phyloP scores from a whole-genome alignment of 1,284 basidiomycete genomes.

The Agaricales sp. region DNA sequence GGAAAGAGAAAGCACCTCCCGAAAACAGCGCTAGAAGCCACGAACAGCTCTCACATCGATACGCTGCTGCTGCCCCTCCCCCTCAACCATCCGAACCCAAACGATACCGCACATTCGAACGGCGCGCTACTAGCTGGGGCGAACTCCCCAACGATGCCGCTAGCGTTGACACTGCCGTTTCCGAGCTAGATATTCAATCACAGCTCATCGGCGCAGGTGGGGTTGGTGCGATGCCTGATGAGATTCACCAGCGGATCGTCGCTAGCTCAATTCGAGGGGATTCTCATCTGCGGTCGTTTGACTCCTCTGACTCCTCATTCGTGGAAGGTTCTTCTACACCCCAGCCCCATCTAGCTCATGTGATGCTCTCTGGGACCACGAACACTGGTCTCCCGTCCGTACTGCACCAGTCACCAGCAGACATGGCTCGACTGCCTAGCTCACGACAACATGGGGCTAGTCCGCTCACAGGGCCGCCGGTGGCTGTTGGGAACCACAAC shows the following conservation, averaged over 20 bases:
- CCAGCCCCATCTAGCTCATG: not conserved
- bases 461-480: not conserved
- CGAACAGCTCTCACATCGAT: not conserved
- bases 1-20: no score
- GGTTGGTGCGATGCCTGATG: not conserved
- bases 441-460: not conserved
- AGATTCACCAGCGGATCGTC: not conserved
- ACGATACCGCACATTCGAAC: not conserved
- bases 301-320: no score
- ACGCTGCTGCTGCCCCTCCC: not conserved
- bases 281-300: no score
- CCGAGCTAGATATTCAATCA: not conserved
- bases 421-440: not conserved
- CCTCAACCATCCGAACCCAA: not conserved
- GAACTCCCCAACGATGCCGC: not conserved
- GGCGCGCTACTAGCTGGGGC: not conserved
- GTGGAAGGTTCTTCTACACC: not conserved
- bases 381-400: not conserved
- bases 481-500: not conserved
- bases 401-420: not conserved
- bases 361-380: not conserved
- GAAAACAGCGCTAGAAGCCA: no score
- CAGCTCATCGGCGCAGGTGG: not conserved
- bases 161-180: not conserved
- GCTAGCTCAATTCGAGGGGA: no score